phyloP scores from a whole-genome alignment of 2,329 filamentous ascomycete genomes.

The Diaporthe amygdali region DNA sequence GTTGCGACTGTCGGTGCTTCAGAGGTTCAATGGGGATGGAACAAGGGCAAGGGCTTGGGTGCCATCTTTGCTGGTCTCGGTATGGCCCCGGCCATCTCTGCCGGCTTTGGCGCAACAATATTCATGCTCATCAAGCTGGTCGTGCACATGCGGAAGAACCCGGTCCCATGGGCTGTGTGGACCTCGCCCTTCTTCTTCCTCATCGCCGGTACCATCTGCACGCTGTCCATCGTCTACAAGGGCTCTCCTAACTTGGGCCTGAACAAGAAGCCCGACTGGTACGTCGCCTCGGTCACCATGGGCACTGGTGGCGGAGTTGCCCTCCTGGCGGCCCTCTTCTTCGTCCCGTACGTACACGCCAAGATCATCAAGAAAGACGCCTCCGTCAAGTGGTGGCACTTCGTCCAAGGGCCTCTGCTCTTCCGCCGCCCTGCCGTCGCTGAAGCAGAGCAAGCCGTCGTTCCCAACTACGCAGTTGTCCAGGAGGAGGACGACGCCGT shows the following conservation, averaged over 20 bases:
- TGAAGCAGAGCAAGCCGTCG: constrained; percentile 59
- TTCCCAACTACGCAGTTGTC: constrained; percentile 80
- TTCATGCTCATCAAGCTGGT: constrained; percentile 44
- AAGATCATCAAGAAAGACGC: constrained; percentile 73
- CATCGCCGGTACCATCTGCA: constrained; percentile 75
- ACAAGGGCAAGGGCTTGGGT: constrained; percentile 69
- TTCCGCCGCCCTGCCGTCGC: constrained; percentile 62
- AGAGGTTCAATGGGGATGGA: constrained; percentile 73
- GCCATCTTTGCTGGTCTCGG: constrained; percentile 74
- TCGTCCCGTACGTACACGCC: constrained; percentile 72
- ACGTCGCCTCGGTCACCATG: constrained; percentile 69
- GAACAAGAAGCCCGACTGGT: constrained; percentile 70
- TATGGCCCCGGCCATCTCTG: constrained; percentile 74
- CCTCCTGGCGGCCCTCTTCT: constrained; percentile 69
- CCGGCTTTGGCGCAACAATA: constrained; percentile 44
- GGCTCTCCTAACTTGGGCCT: constrained; percentile 73
- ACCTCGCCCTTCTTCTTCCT: constrained; percentile 80
- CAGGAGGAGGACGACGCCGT: constrained; percentile 64
- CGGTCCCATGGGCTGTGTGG: constrained; percentile 74
- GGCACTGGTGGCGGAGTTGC: constrained; percentile 66
- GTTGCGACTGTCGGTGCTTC: constrained; percentile 68
- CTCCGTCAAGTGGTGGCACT: constrained; percentile 66
- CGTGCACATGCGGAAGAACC: constrained; percentile 76
- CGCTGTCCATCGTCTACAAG: constrained; percentile 81
- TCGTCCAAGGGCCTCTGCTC: constrained; percentile 67